These are phyloP conservation scores for Prunus yedoensis DNA, from an alignment of 331 rosid species.

Conservation along the genomic window DNA sequence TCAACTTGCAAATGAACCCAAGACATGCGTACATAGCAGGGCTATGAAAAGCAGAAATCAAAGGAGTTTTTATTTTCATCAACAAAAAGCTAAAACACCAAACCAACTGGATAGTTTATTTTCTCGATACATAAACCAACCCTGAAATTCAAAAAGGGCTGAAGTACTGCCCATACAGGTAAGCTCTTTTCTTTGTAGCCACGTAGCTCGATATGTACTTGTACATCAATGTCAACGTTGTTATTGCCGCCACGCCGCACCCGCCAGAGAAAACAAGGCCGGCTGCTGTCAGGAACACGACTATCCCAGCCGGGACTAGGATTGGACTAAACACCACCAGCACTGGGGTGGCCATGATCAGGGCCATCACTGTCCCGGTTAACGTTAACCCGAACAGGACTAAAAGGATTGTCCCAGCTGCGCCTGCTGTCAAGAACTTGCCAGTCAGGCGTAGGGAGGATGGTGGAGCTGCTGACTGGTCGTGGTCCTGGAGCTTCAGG, in stretches of 20 bases:
- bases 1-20: no score
- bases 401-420: conserved; percentile 50
- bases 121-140: no score
- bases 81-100: no score
- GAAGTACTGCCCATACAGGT: conserved; percentile 29
- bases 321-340: conserved; percentile 67
- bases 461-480: background rate
- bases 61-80: no score
- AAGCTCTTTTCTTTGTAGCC: conserved; percentile 43
- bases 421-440: conserved; percentile 59
- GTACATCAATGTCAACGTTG: conserved; percentile 54
- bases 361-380: conserved; percentile 60
- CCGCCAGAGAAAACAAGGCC: conserved; percentile 62
- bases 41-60: no score
- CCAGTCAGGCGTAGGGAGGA: background rate
- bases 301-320: conserved; percentile 56
- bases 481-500: background rate
- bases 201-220: conserved; percentile 29
- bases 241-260: conserved; percentile 51
- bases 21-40: no score
- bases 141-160: no score
- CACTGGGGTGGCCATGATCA: conserved; percentile 63
- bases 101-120: no score
- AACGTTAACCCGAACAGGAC: conserved; percentile 52
- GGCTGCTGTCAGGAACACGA: conserved; percentile 30